phyloP scores from a whole-genome alignment of 2,329 filamentous ascomycete species.

The Trichoderma polysporum region DNA sequence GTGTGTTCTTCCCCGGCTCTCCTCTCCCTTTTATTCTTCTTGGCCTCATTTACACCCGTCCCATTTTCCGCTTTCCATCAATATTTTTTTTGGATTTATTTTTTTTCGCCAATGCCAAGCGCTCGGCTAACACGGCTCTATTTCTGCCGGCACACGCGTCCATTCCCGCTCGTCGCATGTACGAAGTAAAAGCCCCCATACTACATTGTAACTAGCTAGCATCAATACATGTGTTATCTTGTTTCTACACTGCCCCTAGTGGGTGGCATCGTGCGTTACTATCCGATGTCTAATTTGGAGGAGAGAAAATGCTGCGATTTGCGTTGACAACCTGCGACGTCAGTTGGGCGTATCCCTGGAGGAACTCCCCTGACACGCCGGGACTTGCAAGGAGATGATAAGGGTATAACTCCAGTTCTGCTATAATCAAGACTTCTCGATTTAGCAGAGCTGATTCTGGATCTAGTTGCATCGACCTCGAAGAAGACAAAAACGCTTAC shows the following conservation, averaged over 20 bases:
- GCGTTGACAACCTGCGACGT: neutral
- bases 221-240: neutral
- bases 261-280: neutral
- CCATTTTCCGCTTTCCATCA: neutral
- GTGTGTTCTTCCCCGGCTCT: neutral
- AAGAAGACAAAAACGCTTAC: neutral
- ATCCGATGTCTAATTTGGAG: neutral
- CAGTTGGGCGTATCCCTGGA: neutral
- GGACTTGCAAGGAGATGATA: neutral
- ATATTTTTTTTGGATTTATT: neutral
- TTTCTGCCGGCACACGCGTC: conserved; percentile 6
- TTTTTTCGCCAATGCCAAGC: neutral
- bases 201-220: neutral
- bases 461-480: neutral
- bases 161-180: neutral
- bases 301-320: neutral
- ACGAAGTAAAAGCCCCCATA: neutral
- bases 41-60: neutral
- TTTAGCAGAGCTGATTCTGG: neutral
- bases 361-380: neutral
- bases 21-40: neutral
- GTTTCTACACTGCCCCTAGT: neutral
- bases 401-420: neutral
- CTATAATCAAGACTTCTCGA: neutral
- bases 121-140: conserved; percentile 9